Conservation (phyloP, 75 land plant genomes). For the Pseudotsuga menziesii region DNA sequence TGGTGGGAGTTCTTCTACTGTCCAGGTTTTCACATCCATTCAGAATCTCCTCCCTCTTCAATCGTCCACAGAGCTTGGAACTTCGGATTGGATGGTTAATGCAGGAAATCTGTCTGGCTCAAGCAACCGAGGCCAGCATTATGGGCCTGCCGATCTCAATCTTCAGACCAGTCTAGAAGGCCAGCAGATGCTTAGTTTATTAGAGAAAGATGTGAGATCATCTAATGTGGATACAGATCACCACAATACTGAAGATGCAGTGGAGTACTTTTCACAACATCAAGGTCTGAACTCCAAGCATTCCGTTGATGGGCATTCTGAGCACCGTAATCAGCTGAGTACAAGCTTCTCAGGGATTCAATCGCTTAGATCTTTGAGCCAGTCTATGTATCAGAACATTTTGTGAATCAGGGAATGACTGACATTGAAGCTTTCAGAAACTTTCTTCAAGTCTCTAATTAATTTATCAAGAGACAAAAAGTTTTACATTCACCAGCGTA, state of each 20-base stretch:
- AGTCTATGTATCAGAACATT: constrained; percentile 11
- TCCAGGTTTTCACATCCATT: constrained; percentile 6
- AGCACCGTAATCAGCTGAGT: not conserved
- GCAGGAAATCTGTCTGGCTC: not conserved
- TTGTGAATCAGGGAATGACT: not conserved
- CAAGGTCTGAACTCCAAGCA: constrained; percentile 1
- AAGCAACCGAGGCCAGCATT: not conserved
- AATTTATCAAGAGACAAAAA: too few relatives aligned
- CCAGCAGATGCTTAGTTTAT: not conserved
- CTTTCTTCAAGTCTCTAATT: too few relatives aligned
- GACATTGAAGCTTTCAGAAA: too few relatives aligned
- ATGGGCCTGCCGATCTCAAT: constrained; percentile 6
- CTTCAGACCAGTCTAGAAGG: constrained; percentile 5
- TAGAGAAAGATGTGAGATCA: not conserved
- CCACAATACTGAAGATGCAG: constrained; percentile 3
- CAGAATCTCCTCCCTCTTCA: constrained; percentile 6
- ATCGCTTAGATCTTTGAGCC: constrained; percentile 6
- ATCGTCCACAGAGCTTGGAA: not conserved
- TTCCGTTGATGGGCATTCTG: constrained; percentile 5
- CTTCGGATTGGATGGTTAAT: not conserved
- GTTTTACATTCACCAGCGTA: too few relatives aligned
- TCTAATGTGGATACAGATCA: not conserved
- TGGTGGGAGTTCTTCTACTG: constrained; percentile 1
- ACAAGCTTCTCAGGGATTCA: constrained; percentile 7
- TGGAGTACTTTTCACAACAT: constrained; percentile 1